These are phyloP conservation scores for Astrocystis sublimbata DNA, from an alignment of 495 filamentous ascomycete genomes.

Conservation along the genomic window DNA sequence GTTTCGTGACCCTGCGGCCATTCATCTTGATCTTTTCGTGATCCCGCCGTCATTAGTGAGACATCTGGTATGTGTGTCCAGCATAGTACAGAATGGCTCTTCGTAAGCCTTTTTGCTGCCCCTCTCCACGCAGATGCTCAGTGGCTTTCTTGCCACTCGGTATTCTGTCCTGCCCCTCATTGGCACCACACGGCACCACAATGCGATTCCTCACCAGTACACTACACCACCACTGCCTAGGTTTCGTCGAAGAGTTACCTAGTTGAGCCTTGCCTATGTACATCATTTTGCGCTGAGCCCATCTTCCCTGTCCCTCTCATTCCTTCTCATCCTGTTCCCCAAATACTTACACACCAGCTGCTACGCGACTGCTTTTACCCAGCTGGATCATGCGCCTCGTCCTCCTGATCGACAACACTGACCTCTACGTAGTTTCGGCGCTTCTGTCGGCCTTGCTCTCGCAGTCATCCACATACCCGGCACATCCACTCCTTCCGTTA, in stretches of 20 bases:
- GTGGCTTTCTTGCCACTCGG: background rate
- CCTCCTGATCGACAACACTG: constrained; percentile 7
- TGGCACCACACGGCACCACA: constrained; percentile 17
- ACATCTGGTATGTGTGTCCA: constrained; percentile 5
- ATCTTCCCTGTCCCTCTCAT: background rate
- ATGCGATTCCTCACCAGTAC: constrained; percentile 4
- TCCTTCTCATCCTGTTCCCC: background rate
- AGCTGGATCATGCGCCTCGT: constrained; percentile 5
- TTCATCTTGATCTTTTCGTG: background rate
- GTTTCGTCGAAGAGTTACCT: constrained; percentile 1
- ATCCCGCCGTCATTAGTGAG: background rate
- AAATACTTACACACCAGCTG: constrained; percentile 10
- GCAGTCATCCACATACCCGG: background rate
- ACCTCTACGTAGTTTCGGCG: background rate
- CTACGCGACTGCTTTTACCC: constrained; percentile 12
- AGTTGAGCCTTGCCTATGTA: background rate
- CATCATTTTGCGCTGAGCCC: background rate
- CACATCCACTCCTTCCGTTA: background rate
- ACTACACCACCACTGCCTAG: background rate
- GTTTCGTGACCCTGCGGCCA: no score
- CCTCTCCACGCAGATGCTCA: background rate
- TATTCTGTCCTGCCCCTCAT: constrained; percentile 18
- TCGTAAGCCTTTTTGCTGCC: constrained; percentile 4
- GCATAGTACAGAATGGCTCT: background rate
- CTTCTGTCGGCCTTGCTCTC: background rate